Percentiles rank a stretch among this genome's conserved stretches.
phyloP scores from a whole-genome alignment of 768 basidiomycete species.

The Neoboletus magnificus region DNA sequence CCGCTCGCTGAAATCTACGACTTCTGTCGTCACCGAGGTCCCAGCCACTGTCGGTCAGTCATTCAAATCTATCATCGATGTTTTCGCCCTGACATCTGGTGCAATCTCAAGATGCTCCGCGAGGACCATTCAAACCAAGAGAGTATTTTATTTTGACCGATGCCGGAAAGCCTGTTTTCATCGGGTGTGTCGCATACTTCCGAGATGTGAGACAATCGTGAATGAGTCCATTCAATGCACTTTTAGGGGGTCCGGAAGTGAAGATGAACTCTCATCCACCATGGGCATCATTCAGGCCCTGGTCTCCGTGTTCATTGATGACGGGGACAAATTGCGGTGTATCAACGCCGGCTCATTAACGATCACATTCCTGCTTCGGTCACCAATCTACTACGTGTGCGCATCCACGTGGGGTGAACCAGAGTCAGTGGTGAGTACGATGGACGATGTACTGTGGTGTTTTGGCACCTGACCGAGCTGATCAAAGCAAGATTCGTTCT shows the following conservation, averaged over 20 bases:
- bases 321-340: conserved; percentile 79
- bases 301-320: conserved; percentile 93
- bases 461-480: conserved; percentile 31
- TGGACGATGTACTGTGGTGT: background rate
- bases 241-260: conserved; percentile 48
- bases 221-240: background rate
- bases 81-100: background rate
- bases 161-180: conserved; percentile 97
- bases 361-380: conserved; percentile 82
- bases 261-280: conserved; percentile 66
- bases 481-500: conserved; percentile 78
- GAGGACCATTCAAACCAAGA: conserved; percentile 45
- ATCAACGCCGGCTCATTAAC: conserved; percentile 80
- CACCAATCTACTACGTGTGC: conserved; percentile 91
- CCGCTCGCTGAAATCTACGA: conserved; percentile 11
- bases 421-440: conserved; percentile 79
- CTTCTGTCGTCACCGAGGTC: conserved; percentile 36
- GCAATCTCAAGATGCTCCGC: conserved; percentile 8
- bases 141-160: conserved; percentile 93
- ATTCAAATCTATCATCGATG: conserved; percentile 1
- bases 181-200: conserved; percentile 51
- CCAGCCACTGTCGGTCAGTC: conserved; percentile 20
- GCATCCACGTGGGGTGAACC: conserved; percentile 94
- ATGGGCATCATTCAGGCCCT: conserved; percentile 95
- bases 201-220: background rate